Evolutionary conservation across 2,329 filamentous ascomycete species (phyloP), one percentile per base, ranked within the genome.

Genomic region (Fusarium sp.): DNA sequence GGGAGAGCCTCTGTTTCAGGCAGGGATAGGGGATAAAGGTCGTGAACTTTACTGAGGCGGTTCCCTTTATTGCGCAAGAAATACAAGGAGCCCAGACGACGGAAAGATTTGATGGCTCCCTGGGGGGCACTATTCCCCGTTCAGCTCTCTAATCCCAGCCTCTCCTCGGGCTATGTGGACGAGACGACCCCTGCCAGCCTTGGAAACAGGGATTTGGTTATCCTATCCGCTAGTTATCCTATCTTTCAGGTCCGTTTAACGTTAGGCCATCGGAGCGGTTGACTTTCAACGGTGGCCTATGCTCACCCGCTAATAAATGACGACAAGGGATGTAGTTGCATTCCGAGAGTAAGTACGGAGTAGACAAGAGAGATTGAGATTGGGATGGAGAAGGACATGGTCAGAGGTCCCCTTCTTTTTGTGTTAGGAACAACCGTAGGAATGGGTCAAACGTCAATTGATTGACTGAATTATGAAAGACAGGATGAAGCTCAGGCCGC

Each of bases 1-100:
- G 52, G 15, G 67, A 68, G 66, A 68, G 66, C 71, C 68, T 73
- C 68, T 70, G 69, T 73, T 73, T 73, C 71, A 73, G 69, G 64
- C 71, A 70, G 46, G 69, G 71, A 65, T 71, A 27, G 55, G 54
- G 55, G 52, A 35, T 45, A 30, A 52, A 30, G 58, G 52, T 56
- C 53, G 66, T 53, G 52, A 43, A 61, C 39, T 64, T 61, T 46
- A 35, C 25, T 22, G 35, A 37, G 17, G 17, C 9, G 17, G 15
- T 37, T 37, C 35, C 20, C 20, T 43, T 10, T 15, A 20, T 20
- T 14, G n/a, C 19, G 39, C 27, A 46, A 63, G 56, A 59, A 59
- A 48, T 14, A 54, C 17, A 46, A 51, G 8, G 8, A 25, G n/a
- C n/a, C n/a, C n/a, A n/a, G 25, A 25, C 68, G 53, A 58, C 52